Evolutionary conservation across 768 basidiomycete species (phyloP).

Genomic region (Piloderma croceum): DNA sequence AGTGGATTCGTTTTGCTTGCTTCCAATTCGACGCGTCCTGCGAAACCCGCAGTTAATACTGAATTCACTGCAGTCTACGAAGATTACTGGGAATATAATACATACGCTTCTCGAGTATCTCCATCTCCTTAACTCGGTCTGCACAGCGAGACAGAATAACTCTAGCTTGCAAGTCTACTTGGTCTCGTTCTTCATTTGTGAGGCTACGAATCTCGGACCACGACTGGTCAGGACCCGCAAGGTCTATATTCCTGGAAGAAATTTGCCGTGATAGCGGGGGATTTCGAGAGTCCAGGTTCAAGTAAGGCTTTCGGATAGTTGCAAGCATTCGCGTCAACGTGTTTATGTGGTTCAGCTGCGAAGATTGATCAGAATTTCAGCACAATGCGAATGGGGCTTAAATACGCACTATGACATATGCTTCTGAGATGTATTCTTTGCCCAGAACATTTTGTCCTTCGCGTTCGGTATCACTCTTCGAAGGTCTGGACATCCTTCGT

Average conservation of each 20-base stretch:
- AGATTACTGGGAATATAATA: conserved; percentile 13
- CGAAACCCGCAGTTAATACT: too few relatives aligned
- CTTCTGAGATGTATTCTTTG: conserved; percentile 70
- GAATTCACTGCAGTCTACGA: conserved; percentile 62
- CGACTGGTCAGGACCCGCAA: conserved; percentile 41
- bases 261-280: conserved; percentile 47
- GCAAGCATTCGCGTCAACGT: conserved; percentile 67
- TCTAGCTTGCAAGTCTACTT: conserved; percentile 89
- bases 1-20: conserved; percentile 62
- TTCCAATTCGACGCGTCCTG: conserved; percentile 64
- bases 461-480: conserved; percentile 29
- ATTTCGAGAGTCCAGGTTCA: conserved; percentile 64
- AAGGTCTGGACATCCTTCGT: conserved; percentile 36
- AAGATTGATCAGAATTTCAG: background rate
- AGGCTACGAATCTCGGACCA: conserved; percentile 69
- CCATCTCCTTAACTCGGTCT: conserved; percentile 83
- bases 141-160: conserved; percentile 82
- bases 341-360: conserved; percentile 67
- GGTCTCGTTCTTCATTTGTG: conserved; percentile 88
- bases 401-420: conserved; percentile 56
- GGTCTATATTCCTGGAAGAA: conserved; percentile 48
- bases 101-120: conserved; percentile 84
- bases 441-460: conserved; percentile 39
- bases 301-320: conserved; percentile 79
- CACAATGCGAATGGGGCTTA: conserved; percentile 21